phyloP scores from a whole-genome alignment of 495 filamentous ascomycete genomes.

The Neurospora sublineolata region DNA sequence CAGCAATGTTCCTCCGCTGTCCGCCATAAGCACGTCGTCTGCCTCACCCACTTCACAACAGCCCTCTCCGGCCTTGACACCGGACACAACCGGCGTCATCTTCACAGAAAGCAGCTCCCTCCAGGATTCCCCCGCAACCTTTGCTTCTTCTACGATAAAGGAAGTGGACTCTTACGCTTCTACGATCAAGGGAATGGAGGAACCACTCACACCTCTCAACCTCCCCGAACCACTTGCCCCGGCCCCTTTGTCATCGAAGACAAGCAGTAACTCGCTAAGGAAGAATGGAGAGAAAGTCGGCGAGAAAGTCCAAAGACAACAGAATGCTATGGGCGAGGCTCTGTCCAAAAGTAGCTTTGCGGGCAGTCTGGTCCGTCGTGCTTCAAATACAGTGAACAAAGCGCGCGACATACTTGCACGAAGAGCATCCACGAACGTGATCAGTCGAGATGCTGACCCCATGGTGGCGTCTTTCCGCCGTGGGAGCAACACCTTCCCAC shows the following conservation, averaged over 20 bases:
- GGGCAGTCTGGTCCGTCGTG: slow-evolving; percentile 31
- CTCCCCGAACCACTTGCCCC: slow-evolving; percentile 31
- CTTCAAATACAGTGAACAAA: slow-evolving; percentile 31
- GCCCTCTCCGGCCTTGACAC: slow-evolving; percentile 31
- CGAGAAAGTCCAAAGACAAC: neutral
- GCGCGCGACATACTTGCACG: slow-evolving; percentile 3
- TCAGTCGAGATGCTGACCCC: neutral
- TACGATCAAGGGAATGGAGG: slow-evolving; percentile 7
- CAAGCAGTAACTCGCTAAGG: slow-evolving; percentile 26
- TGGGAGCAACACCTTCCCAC: neutral
- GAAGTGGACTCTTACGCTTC: slow-evolving; percentile 7
- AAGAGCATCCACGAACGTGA: neutral
- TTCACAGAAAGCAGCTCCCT: slow-evolving; percentile 30
- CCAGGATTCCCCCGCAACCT: slow-evolving; percentile 30
- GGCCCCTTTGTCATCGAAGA: slow-evolving; percentile 20
- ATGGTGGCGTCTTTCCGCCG: neutral
- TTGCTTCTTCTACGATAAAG: slow-evolving; percentile 20
- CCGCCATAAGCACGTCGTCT: slow-evolving; percentile 33
- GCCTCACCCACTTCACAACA: slow-evolving; percentile 30
- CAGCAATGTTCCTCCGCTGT: slow-evolving; percentile 18
- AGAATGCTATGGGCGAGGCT: slow-evolving; percentile 25
- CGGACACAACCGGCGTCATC: slow-evolving; percentile 21
- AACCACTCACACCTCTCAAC: slow-evolving; percentile 16
- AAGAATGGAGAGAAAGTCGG: slow-evolving; percentile 6
- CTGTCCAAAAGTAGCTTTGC: neutral